Evolutionary conservation across 768 basidiomycete genomes (phyloP), one percentile per base, ranked within the genome.

Genomic region (Polyporus arcularius): DNA sequence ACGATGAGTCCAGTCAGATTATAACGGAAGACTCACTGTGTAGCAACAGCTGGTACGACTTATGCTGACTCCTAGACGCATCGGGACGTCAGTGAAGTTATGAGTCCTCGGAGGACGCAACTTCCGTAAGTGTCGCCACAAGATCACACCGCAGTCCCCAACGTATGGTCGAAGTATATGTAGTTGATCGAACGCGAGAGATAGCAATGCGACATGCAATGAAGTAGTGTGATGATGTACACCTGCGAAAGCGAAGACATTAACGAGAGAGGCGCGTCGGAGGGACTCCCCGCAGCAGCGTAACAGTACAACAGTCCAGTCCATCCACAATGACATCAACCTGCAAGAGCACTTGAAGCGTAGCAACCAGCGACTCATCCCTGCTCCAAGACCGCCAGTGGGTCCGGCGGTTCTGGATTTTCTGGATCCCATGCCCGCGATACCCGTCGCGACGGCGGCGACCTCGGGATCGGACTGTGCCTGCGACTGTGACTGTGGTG

Each of bases 361-460:
- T 16, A 45, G 43, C 43, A 26, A 45, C 16, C 7, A 45, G 3
- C 43, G 3, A 45, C 16, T 16, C 43, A 45, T n/a, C 21, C 16
- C 7, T n/a, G n/a, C 43, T 45, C 16, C 16, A 45, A 26, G n/a
- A 1, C 21, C 15, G n/a, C 9, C 9, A 9, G n/a, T 26, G 55
- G 55, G 35, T 61, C 60, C 38, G 51, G 61, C 11, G 61, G 61
- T 39, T 57, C 55, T n/a, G 45, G 56, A 28, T 61, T 46, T 49
- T 57, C 55, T 26, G 51, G 60, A 26, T 61, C 54, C 54, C 60
- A 52, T 11, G 6, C 32, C 2, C 26, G 51, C 18, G 50, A 12
- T 8, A 14, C 26, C 3, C n/a, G 50, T 52, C 15, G 50, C 35
- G 50, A 32, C 32, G 9, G 38, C n/a, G 32, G 31, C 12, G 50